Evolutionary conservation across 1,284 basidiomycete genomes (phyloP).

Genomic region (Puccinia novopanici): DNA sequence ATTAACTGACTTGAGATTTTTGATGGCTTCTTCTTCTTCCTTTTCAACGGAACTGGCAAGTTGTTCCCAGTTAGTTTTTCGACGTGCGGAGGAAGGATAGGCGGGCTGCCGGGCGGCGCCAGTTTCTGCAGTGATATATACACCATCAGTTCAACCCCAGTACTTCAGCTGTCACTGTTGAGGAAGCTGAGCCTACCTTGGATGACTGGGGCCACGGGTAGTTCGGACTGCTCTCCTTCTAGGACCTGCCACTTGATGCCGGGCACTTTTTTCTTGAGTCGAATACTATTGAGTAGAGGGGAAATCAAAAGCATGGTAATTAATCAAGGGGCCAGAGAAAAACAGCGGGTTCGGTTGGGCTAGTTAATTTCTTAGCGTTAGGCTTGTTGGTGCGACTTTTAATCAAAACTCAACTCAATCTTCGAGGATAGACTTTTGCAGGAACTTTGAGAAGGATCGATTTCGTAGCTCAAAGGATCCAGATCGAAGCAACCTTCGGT

Average conservation of each 20-base stretch:
- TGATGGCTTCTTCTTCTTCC: constrained; percentile 68
- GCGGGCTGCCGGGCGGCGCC: constrained; percentile 10
- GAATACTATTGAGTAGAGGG: constrained; percentile 58
- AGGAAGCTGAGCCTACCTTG: not conserved
- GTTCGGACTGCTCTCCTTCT: constrained; percentile 65
- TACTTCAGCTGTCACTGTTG: not conserved
- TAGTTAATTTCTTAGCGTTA: constrained; percentile 61
- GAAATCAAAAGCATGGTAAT: not conserved
- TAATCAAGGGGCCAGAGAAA: not conserved
- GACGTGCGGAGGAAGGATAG: constrained; percentile 58
- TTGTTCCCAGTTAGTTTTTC: constrained; percentile 77
- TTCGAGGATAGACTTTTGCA: constrained; percentile 79
- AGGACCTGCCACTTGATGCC: constrained; percentile 74
- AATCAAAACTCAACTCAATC: constrained; percentile 67
- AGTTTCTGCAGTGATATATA: not conserved
- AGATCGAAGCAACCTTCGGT: constrained; percentile 59
- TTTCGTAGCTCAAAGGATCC: constrained; percentile 77
- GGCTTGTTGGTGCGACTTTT: constrained; percentile 79
- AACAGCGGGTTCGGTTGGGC: not conserved
- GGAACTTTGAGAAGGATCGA: constrained; percentile 68
- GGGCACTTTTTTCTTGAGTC: constrained; percentile 67
- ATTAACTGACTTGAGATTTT: constrained; percentile 53
- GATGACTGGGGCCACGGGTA: not conserved
- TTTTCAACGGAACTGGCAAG: constrained; percentile 67
- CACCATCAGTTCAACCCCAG: not conserved